Evolutionary conservation across 225 moss, liverwort and hornwort species (phyloP).

Genomic region (Climacium dendroides): DNA sequence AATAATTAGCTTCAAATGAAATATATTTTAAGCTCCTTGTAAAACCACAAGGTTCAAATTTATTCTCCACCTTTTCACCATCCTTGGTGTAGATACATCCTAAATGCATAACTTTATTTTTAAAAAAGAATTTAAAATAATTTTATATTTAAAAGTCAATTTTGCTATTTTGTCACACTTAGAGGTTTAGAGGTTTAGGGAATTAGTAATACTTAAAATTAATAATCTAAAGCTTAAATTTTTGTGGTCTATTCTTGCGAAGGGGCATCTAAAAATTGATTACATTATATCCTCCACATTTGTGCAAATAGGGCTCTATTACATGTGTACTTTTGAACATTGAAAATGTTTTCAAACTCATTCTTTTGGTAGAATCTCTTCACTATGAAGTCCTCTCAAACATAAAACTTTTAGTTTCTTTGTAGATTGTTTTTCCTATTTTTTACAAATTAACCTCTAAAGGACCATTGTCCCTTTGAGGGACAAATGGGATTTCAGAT

Average conservation of each 20-base stretch:
- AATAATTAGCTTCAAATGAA: background rate
- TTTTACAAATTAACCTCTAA: no score
- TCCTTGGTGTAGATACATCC: rapidly evolving
- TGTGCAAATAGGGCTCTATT: rapidly evolving
- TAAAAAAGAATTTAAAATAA: no score
- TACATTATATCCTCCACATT: rapidly evolving
- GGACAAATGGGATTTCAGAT: no score
- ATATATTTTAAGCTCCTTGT: background rate
- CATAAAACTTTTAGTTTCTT: no score
- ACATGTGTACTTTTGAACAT: background rate
- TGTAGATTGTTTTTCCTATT: no score
- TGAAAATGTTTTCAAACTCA: background rate
- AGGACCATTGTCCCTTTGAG: no score
- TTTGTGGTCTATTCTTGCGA: background rate
- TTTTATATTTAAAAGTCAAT: no score
- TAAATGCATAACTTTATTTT: no score
- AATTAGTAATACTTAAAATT: background rate
- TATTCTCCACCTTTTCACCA: background rate
- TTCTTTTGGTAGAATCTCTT: background rate
- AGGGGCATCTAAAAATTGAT: background rate
- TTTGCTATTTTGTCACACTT: background rate
- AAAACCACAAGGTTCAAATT: background rate
- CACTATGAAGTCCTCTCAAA: background rate
- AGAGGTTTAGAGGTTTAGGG: rapidly evolving
- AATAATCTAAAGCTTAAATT: rapidly evolving